Base-by-base conservation (phyloP, 2,329 filamentous ascomycete species). In the Epichloe bromicola region DNA sequence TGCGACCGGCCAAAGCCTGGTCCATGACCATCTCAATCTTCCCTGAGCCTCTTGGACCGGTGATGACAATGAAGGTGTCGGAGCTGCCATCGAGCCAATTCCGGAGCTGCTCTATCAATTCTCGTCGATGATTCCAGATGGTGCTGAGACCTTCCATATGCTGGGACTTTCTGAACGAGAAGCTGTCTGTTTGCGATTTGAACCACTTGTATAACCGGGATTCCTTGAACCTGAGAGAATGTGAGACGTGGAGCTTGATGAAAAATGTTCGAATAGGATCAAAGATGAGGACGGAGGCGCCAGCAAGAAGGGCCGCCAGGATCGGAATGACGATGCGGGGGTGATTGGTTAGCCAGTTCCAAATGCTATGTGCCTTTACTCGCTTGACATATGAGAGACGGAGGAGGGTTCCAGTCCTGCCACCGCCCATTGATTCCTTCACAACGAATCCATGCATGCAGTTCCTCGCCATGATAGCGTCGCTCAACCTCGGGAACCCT, bases 211-310 rank as follows among this genome's bases (percentile, higher is more conserved):
- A 86, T 15, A 90, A 61, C 45, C 71, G 75, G 60, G 82, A 91
- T 54, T 93, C 82, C 43, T 80, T 82, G 34, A 93, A 71, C 52
- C 86, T 79, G 54, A 93, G 80, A 0, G 83, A 81, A 45, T 83
- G 79, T 34, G 89, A 88, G 48, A 98, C 83, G 63, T 95, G 89
- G 4, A 85, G 76, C 61, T 88, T 88, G 68, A 97, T 87, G 60
- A 94, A 96, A 63, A 94, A 93, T 0, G 89, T 90, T 43, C 93
- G 82, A 52, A 98, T 90, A 0, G 93, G 93, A 59, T 98, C 93
- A 61, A 98, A 97, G 7, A 97, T 75, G 1, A 87, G 81, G 19
- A 96, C 88, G 0, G 90, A 94, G 46, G 93, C 72, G 36, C 85
- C 83, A 0, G 90, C 89, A 33, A 95, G 64, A 3, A 97, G 68